Evolutionary conservation across 2,329 filamentous ascomycete species (phyloP), one percentile per base, ranked within the genome.

Genomic region (Diaporthe helianthi): DNA sequence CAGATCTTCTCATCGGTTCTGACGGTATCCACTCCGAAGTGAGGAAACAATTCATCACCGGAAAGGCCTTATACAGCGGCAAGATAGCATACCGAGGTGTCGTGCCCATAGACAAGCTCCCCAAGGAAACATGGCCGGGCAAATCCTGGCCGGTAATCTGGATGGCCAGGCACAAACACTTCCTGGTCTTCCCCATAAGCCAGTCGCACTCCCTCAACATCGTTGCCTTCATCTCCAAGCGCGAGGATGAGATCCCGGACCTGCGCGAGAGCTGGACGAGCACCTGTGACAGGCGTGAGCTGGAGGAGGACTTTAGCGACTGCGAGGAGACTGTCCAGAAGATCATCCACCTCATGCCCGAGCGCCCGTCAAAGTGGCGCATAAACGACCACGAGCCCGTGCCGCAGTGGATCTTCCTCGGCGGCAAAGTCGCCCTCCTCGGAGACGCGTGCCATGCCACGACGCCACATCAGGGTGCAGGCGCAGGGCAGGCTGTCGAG

Each of bases 1-100:
- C 69, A 26, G 69, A 69, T 41, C 60, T 71, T 58, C 51, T 71
- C 9, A 65, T 71, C 66, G 76, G 69, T 31, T 58, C 65, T 15
- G 69, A 71, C 66, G 69, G 69, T 8, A 71, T 71, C 60, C 69
- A 71, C 47, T 69, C 66, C 44, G 66, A 65, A n/a, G 69, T 71
- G 7, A 60, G 69, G 47, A 65, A 65, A 51, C 60, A 65, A 12
- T 71, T 69, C 66, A 64, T 69, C 44, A 47, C 66, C 5, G 66
- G 68, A 38, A 66, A 71, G n/a, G 75, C 76, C 36, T 74, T 69
- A 2, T 78, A 77, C 55, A 73, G 70, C 53, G 74, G 74, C 58
- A 75, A 76, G 71, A 78, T 77, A 69, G 74, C 75, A 58, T 78
- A 77, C 67, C 71, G 76, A 52, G 76, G 74, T 8, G 75, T 78